Evolutionary conservation across 2,329 filamentous ascomycete genomes (phyloP).

Genomic region (Aspergillus luchuensis): DNA sequence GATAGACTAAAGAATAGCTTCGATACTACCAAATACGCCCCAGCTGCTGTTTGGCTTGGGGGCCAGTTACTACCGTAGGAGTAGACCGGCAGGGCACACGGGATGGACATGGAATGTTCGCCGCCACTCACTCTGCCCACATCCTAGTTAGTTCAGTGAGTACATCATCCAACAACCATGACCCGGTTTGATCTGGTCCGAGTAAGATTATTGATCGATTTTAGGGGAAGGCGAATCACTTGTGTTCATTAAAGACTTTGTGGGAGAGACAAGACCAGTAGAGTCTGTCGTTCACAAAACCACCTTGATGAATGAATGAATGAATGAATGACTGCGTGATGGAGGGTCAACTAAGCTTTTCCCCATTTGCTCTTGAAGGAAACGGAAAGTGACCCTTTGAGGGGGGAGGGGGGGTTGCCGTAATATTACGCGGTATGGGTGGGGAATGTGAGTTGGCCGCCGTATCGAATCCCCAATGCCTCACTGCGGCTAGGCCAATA

Average conservation of each 20-base stretch:
- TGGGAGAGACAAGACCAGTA: not conserved
- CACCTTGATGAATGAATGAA: too few relatives aligned
- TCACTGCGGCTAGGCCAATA: constrained; percentile 21
- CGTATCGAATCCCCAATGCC: constrained; percentile 20
- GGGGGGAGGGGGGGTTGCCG: not conserved
- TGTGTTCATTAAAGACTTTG: not conserved
- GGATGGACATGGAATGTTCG: not conserved
- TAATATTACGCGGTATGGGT: constrained; percentile 17
- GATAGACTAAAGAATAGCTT: too few relatives aligned
- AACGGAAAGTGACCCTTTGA: not conserved
- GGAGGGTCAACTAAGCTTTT: not conserved
- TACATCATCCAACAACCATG: not conserved
- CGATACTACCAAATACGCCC: not conserved
- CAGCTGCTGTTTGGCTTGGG: constrained; percentile 1
- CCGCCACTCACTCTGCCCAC: not conserved
- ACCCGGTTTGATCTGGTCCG: not conserved
- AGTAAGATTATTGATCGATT: not conserved
- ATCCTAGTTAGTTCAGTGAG: too few relatives aligned
- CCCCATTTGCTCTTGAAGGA: not conserved
- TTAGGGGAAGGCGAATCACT: not conserved
- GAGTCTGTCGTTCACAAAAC: too few relatives aligned
- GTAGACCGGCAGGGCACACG: not conserved
- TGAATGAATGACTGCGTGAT: not conserved
- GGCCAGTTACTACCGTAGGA: not conserved
- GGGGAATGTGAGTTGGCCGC: constrained; percentile 21